Conservation (phyloP, 495 filamentous ascomycete species). For the Neurospora sp. region DNA sequence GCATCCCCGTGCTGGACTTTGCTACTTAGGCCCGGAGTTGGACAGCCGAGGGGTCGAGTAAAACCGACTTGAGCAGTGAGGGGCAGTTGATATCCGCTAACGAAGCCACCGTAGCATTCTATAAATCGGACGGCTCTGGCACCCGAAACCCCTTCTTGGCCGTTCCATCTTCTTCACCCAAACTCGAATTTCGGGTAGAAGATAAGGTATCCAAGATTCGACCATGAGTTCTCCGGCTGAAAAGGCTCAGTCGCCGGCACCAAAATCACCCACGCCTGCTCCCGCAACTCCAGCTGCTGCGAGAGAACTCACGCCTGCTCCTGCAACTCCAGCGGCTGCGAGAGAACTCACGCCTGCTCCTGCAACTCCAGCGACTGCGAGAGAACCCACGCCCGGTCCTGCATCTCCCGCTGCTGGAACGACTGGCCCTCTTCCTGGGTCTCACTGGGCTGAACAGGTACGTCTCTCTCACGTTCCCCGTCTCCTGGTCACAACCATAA, state of each 20-base stretch:
- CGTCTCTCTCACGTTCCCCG: not conserved
- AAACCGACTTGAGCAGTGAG: not conserved
- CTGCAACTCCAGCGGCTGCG: conserved; percentile 51
- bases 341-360: not conserved
- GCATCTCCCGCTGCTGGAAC: not conserved
- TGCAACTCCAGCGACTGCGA: not conserved
- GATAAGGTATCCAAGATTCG: not conserved
- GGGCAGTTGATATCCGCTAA: not conserved
- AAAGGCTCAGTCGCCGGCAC: conserved; percentile 71
- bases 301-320: conserved; percentile 37
- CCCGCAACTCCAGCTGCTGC: conserved; percentile 54
- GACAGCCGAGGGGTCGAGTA: no score
- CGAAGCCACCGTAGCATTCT: no score
- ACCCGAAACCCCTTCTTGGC: not conserved
- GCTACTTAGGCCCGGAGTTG: no score
- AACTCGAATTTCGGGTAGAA: not conserved
- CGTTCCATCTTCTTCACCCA: not conserved
- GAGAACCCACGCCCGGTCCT: not conserved
- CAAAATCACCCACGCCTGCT: conserved; percentile 57
- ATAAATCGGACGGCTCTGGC: not conserved
- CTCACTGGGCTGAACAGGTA: conserved; percentile 1
- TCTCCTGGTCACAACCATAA: not conserved
- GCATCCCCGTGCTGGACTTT: no score
- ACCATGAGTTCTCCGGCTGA: conserved; percentile 12
- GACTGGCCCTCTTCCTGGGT: not conserved